Evolutionary conservation across 1,284 basidiomycete species (phyloP).

Genomic region (Cutaneotrichosporon cutaneum): DNA sequence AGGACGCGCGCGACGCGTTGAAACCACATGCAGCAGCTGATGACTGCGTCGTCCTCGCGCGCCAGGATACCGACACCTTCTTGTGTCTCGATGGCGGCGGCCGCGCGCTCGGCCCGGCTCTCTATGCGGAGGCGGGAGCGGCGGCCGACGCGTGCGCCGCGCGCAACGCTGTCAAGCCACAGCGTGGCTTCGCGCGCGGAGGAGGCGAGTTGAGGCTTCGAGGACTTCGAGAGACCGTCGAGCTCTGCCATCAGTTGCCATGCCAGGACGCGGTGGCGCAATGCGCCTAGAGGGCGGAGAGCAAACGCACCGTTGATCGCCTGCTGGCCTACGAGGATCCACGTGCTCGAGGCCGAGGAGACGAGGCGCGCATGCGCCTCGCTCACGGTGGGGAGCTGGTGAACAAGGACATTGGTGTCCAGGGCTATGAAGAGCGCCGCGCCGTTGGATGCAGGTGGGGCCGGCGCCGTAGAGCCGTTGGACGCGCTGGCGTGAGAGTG

Average conservation of each 20-base stretch:
- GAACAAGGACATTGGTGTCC: slow-evolving; percentile 22
- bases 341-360: neutral
- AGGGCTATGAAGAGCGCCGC: slow-evolving; percentile 13
- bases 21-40: slow-evolving; percentile 20
- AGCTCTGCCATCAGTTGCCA: slow-evolving; percentile 19
- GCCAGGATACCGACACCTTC: neutral
- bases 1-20: neutral
- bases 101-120: slow-evolving; percentile 4
- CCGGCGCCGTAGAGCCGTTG: neutral
- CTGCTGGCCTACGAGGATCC: slow-evolving; percentile 14
- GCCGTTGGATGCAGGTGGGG: neutral
- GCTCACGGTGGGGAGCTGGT: slow-evolving; percentile 6
- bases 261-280: no score
- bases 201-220: neutral
- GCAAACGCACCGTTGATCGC: slow-evolving; percentile 14
- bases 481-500: neutral
- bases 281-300: no score
- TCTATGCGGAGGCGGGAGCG: slow-evolving; percentile 9
- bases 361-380: slow-evolving; percentile 10
- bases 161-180: slow-evolving; percentile 8
- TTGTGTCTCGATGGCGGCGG: neutral
- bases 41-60: slow-evolving; percentile 17
- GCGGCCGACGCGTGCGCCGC: neutral
- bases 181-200: slow-evolving; percentile 11
- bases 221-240: slow-evolving; percentile 15